Evolutionary conservation across 2,329 filamentous ascomycete species (phyloP).

Genomic region (Ramularia collo-cygni): DNA sequence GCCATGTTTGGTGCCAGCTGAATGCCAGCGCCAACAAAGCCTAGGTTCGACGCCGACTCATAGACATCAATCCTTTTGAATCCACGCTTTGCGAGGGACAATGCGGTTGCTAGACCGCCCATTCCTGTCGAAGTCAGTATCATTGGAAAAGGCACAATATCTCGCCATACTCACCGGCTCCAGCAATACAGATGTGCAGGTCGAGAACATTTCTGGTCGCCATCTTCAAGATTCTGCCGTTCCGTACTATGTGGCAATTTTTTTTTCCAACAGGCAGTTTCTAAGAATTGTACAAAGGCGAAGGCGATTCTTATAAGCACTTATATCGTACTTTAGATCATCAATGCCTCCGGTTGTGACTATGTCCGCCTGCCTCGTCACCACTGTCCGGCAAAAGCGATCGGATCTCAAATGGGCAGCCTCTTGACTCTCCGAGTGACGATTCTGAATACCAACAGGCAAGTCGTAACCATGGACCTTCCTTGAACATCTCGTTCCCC

Average conservation of each 20-base stretch:
- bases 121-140: conserved; percentile 60
- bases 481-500: not conserved
- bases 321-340: too few species aligned
- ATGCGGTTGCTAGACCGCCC: conserved; percentile 66
- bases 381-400: conserved; percentile 5
- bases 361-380: not conserved
- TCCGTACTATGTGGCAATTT: too few species aligned
- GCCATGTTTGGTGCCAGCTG: conserved; percentile 79
- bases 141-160: too few species aligned
- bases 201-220: conserved; percentile 27
- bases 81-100: conserved; percentile 68
- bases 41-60: conserved; percentile 64
- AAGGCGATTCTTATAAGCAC: too few species aligned
- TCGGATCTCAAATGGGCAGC: conserved; percentile 1
- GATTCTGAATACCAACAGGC: conserved; percentile 7
- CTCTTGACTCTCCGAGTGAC: conserved; percentile 2
- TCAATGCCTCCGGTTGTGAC: conserved; percentile 2
- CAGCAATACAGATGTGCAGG: conserved; percentile 30
- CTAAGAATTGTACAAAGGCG: too few species aligned
- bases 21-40: conserved; percentile 79
- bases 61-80: conserved; percentile 69
- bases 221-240: conserved; percentile 21
- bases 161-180: conserved; percentile 24
- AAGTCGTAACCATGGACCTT: conserved; percentile 12
- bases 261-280: too few species aligned